Evolutionary conservation across 495 filamentous ascomycete species (phyloP), one percentile per base, ranked within the genome.

Genomic region (Penicillium turbatum): DNA sequence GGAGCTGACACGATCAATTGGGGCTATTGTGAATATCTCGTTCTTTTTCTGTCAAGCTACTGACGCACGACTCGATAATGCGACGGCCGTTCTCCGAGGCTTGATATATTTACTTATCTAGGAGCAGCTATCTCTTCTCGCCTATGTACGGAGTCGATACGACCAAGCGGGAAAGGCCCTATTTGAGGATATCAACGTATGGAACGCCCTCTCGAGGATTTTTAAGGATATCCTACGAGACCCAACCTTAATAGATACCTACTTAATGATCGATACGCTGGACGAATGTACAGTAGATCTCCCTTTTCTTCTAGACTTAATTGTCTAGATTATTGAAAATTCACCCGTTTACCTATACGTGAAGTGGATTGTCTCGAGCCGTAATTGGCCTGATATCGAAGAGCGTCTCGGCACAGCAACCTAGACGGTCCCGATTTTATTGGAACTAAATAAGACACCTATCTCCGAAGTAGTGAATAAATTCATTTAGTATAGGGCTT

Each of bases 41-140:
- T 79, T 70, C 60, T 80, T 80, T 61, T 77, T 80, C 58, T 79
- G 72, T 48, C 70, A 79, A 57, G 67, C 63, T 24, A 67, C 68
- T 11, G 55, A 73, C 35, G 8, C 24, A 0, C 54, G 60, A 9
- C 47, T 78, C 26, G 72, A 73, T 54, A 72, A 67, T 48, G 66
- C 72, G n/a, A 67, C 64, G 5, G 60, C 69, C 8, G 66, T 77
- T 1, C 55, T 78, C 5, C 65, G 72, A 1, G 70, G 73, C 19
- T 53, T 79, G 10, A 72, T 77, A 2, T 79, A 66, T 61, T 43
- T 66, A 11, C 62, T 77, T 27, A 54, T 72, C 38, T 16, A 64
- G 24, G 53, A 65, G 48, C 61, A 70, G 40, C 66, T 53, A 45
- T 42, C 34, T 12, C 71, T 77, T 34, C 61, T 74, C 24, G 55